Evolutionary conservation across 257 asterid genomes (phyloP), one percentile per base, ranked within the genome.

Genomic region (Osmanthus fragrans): DNA sequence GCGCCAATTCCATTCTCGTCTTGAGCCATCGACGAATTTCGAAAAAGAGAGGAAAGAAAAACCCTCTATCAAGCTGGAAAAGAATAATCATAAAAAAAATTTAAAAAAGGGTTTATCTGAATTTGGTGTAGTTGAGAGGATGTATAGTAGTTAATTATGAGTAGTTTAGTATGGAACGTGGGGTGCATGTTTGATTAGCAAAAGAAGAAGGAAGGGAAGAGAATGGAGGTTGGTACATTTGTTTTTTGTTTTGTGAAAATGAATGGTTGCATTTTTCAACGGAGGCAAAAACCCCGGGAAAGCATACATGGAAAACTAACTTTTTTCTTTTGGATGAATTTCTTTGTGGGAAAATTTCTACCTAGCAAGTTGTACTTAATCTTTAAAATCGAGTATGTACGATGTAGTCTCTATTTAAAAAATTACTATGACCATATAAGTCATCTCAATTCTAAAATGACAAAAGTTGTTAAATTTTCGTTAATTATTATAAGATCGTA

Each of bases 211-310:
- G 37, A 73, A 23, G 70, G 71, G 37, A 49, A 47, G 60, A 10
- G 47, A 19, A 19, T 5, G 2, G 36, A 29, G 33, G 32, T 47
- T 58, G 60, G 69, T 72, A 58, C 72, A 67, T 36, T 79, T 36
- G 77, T 58, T 71, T 73, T 71, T 80, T 40, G 12, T 37, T 32
- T 79, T 79, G 0, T 4, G 76, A 23, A 9, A 58, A 63, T 76
- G 79, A 77, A 71, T 45, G 91, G 92, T 75, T 77, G 77, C 60
- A 76, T 70, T 77, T 73, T 82, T 74, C 49, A 51, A 76, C 73
- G 79, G 72, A 64, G 29, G 77, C 88, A 84, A 87, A 82, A 88
- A 80, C 75, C 81, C 76, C 84, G 93, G 94, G 85, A 86, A 81
- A 84, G 51, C 79, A 70, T 68, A 18, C 85, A 77, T 67, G 68